A percentile compares a stretch with the other conserved stretches of the same genome.
These are phyloP conservation scores for Lactarius quietus DNA, from an alignment of 768 basidiomycete species.

Conservation along the genomic window DNA sequence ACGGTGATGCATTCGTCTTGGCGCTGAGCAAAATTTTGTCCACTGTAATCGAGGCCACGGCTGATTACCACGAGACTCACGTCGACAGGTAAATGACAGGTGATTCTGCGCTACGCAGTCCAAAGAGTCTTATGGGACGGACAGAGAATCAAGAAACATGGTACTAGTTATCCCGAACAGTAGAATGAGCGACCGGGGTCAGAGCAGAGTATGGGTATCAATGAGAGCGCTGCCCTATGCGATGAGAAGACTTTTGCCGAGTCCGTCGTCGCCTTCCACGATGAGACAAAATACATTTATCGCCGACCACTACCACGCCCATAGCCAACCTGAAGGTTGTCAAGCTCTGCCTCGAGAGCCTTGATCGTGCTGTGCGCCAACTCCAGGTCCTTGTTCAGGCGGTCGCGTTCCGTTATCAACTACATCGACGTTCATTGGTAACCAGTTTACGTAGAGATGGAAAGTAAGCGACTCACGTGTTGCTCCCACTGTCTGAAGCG, in stretches of 20 bases:
- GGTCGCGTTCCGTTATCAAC: conserved; percentile 98
- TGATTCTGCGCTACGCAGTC: conserved; percentile 3
- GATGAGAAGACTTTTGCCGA: conserved; percentile 3
- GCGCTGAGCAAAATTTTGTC: neutral
- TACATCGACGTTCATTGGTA: conserved; percentile 36
- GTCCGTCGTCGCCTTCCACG: neutral
- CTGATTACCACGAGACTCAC: neutral
- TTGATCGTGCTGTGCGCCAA: conserved; percentile 90
- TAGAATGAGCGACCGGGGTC: conserved; percentile 9
- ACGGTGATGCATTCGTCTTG: neutral
- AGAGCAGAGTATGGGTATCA: conserved; percentile 20
- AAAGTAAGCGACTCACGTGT: conserved; percentile 58
- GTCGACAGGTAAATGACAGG: neutral
- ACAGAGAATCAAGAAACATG: conserved; percentile 3
- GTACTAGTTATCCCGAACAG: conserved; percentile 9
- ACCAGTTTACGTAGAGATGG: neutral
- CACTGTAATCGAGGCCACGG: neutral
- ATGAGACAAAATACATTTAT: conserved; percentile 32
- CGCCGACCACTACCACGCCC: conserved; percentile 69
- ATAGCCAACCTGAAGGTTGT: conserved; percentile 83
- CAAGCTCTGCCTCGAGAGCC: conserved; percentile 83
- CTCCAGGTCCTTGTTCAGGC: conserved; percentile 98
- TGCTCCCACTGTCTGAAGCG: conserved; percentile 99
- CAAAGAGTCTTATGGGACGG: neutral
- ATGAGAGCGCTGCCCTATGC: conserved; percentile 6